phyloP scores from a whole-genome alignment of 2,329 filamentous ascomycete species.

The Intubia oerlemansii region DNA sequence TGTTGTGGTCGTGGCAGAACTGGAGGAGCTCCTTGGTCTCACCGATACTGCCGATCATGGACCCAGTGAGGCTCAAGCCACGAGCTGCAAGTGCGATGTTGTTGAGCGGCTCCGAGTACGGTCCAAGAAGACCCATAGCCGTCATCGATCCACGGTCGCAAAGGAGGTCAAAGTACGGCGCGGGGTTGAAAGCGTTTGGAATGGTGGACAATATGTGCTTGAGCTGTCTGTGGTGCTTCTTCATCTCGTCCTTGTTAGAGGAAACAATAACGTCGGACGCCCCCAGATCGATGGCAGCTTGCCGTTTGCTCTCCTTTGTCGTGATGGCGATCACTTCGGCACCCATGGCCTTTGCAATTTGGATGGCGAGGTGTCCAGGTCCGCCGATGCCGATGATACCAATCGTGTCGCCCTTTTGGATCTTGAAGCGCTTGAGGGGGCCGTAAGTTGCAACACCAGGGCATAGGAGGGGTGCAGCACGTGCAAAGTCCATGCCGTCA shows the following conservation, averaged over 20 bases:
- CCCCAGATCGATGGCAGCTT: constrained; percentile 24
- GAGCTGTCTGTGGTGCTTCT: no score
- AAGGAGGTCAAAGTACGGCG: no score
- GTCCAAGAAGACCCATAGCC: no score
- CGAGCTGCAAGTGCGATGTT: no score
- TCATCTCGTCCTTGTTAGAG: constrained; percentile 11
- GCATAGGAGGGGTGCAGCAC: constrained; percentile 40
- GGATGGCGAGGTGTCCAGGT: constrained; percentile 14
- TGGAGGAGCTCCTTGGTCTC: no score
- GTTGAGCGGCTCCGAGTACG: no score
- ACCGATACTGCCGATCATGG: no score
- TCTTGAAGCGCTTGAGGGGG: constrained; percentile 26
- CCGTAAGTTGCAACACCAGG: constrained; percentile 34
- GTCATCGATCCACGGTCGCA: no score
- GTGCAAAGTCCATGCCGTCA: constrained; percentile 26
- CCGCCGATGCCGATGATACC: constrained; percentile 30
- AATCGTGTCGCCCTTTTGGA: constrained; percentile 30
- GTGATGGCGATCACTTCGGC: constrained; percentile 34
- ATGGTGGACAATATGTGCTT: no score
- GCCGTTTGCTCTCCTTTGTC: constrained; percentile 23
- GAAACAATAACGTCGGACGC: constrained; percentile 35
- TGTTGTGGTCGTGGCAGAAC: no score
- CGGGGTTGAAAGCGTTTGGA: no score
- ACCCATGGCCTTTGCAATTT: constrained; percentile 29
- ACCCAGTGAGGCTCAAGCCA: no score